Evolutionary conservation across 768 basidiomycete species (phyloP), one percentile per base, ranked within the genome.

Genomic region (Cystofilobasidium macerans): DNA sequence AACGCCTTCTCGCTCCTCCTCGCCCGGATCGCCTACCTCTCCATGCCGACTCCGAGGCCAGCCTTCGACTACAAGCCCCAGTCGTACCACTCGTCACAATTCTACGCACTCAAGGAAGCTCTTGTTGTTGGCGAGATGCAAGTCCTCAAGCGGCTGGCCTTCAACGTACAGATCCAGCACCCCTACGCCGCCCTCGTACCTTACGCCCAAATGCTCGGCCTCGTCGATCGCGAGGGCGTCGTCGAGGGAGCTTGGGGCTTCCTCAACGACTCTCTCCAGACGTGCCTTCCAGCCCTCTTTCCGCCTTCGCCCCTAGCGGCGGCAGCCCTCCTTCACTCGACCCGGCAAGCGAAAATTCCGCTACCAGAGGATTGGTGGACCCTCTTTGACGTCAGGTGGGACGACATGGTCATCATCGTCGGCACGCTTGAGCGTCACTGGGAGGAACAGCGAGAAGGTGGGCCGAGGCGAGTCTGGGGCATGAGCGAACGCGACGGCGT

Each of bases 121-220:
- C 79, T 97, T 57, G 90, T 97, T 26, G 86, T 93, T 18, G 85
- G 87, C 1, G 95, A 99, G 77, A 98, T 98, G 90, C 95, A 99
- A 75, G 82, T 98, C 26, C 81, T 99, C 70, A 99, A 99, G 76
- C 82, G 94, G 28, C 81, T 99, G 14, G 94, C 89, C 1, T 99
- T 98, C 78, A 88, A 97, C 72, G 89, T 94, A 45, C 86, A 89
- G 71, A 88, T 94, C 53, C 87, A 89, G 14, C 79, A 97, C 36
- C 92, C 94, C 3, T 98, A 98, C 70, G 90, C 87, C 38, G 91
- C 90, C 8, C 82, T 97, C 64, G 86, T 98, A 71, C 97, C 95
- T 77, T 98, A 99, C 76, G 95, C 74, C 81, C 88, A 67, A 82
- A 75, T 97, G 26, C 82, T 99, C 24, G 90, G 89, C n/a, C 79